phyloP scores from a whole-genome alignment of 1,139 yeast genomes.

The Lodderomyces parapsilosis region DNA sequence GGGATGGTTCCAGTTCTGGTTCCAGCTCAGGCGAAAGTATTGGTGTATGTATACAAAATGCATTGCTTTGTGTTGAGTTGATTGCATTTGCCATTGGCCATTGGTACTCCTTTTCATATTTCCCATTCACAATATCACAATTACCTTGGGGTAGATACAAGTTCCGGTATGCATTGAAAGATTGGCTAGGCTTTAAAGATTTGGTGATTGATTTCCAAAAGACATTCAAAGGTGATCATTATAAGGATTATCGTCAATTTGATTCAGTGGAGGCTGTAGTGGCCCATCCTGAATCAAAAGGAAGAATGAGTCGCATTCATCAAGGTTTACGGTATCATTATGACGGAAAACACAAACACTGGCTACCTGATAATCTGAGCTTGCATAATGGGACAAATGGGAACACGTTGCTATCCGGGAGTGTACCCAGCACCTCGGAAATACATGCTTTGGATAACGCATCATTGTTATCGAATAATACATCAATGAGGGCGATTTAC shows the following conservation, averaged over 20 bases:
- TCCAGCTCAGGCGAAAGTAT: slow-evolving; percentile 40
- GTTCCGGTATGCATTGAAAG: slow-evolving; percentile 64
- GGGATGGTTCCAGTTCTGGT: slow-evolving; percentile 18
- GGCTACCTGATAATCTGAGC: slow-evolving; percentile 56
- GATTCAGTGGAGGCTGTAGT: slow-evolving; percentile 74
- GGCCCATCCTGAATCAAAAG: slow-evolving; percentile 65
- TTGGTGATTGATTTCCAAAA: slow-evolving; percentile 70
- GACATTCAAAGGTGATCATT: slow-evolving; percentile 72
- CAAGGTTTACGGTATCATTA: slow-evolving; percentile 81
- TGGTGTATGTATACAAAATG: slow-evolving; percentile 70
- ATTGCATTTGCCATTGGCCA: slow-evolving; percentile 86
- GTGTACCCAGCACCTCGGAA: slow-evolving; percentile 29
- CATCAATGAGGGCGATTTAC: slow-evolving; percentile 35
- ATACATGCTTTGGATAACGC: slow-evolving; percentile 28
- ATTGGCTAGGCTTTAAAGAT: slow-evolving; percentile 75
- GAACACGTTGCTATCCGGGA: neutral
- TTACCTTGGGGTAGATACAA: slow-evolving; percentile 70
- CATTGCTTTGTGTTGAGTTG: slow-evolving; percentile 79
- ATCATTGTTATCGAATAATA: slow-evolving; percentile 31
- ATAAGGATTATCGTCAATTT: slow-evolving; percentile 74
- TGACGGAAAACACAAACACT: slow-evolving; percentile 79
- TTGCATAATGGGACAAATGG: slow-evolving; percentile 11
- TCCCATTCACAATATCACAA: slow-evolving; percentile 60
- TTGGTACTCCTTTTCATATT: slow-evolving; percentile 79
- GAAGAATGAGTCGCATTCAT: slow-evolving; percentile 70